Base-by-base conservation (phyloP, 148 eudicot genomes). In the Pharnaceum exiguum region DNA sequence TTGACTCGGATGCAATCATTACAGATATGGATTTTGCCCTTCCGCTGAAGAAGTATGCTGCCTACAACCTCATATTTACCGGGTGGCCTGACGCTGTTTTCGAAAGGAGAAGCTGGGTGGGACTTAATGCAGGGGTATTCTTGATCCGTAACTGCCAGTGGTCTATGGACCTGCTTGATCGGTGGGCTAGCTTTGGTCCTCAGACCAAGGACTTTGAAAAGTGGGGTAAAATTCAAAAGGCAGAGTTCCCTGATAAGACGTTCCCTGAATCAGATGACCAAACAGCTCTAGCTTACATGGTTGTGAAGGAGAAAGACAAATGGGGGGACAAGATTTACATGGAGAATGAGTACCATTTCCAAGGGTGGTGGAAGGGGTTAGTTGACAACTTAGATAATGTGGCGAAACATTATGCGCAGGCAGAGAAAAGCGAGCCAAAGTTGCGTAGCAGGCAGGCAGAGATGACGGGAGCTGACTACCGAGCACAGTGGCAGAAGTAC, bases 181-280 rank as follows among this genome's bases (percentile, higher is more conserved):
- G 45, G 6, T 84, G 90, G 90, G 70, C 79, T 42, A 45, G 69
- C 39, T 80, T 84, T 86, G 87, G 90, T 22, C 90, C 90, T 4
- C 80, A 71, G 26, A 63, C 62, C 19, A 72, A 79, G 3, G 69
- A 66, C 7, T 81, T 73, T 31, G 67, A 79, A 0, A 73, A 78
- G 16, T 84, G 90, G 90, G 90, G 90, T 6, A 35, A 81, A 39
- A 66, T 60, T 13, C 55, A 71, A 7, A 44, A 69, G n/a, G 50
- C 70, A 4, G 63, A 69, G 0, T 66, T 81, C 25, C 67, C 65
- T 11, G 87, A 84, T 31, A 84, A 84, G 67, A 15, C 57, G 10
- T 76, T 60, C 60, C 82, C 82, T 0, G 80, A 80, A 10, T 73
- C 90, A 0, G 90, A 84, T 22, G 90, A 84, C 48, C 90, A 84